phyloP scores from a whole-genome alignment of 306 rosid species.

The Macrotyloma uniflorum region DNA sequence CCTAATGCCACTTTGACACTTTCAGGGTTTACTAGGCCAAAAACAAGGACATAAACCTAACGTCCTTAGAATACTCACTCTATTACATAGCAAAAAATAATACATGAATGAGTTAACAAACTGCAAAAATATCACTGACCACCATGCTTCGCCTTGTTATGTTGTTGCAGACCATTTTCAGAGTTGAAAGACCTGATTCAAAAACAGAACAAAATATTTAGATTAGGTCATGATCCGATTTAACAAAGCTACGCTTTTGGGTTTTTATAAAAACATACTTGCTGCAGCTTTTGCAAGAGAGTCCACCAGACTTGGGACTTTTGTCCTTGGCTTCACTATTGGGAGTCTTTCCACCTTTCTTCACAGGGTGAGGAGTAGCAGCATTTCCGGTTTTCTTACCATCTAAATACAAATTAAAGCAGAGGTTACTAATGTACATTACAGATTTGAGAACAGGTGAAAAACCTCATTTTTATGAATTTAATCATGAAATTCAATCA shows the following conservation, averaged over 20 bases:
- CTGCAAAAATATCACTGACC: slow-evolving; percentile 29
- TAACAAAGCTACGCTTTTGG: not conserved
- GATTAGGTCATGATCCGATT: not conserved
- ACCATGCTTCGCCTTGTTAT: slow-evolving; percentile 78
- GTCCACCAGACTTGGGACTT: slow-evolving; percentile 70
- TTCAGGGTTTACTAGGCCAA: slow-evolving; percentile 14
- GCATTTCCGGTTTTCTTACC: slow-evolving; percentile 70
- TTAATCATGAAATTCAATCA: not conserved
- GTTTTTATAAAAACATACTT: slow-evolving; percentile 46
- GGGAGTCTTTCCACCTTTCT: slow-evolving; percentile 69
- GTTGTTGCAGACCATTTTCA: slow-evolving; percentile 70
- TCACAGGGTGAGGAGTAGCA: slow-evolving; percentile 81
- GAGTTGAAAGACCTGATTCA: slow-evolving; percentile 59
- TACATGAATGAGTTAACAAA: not conserved
- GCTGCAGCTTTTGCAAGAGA: slow-evolving; percentile 66
- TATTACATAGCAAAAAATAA: slow-evolving; percentile 13
- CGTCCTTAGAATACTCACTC: slow-evolving; percentile 13
- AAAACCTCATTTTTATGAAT: not conserved
- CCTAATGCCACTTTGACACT: not conserved
- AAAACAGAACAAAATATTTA: not conserved
- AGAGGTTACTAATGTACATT: not conserved
- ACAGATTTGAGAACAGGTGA: not conserved
- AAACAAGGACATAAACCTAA: slow-evolving; percentile 27
- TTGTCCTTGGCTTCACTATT: slow-evolving; percentile 44
- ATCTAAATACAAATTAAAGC: slow-evolving; percentile 40